A percentile compares a stretch with the other conserved stretches of the same genome.
Conservation (phyloP, 306 rosid genomes). For the Trifolium fragiferum region DNA sequence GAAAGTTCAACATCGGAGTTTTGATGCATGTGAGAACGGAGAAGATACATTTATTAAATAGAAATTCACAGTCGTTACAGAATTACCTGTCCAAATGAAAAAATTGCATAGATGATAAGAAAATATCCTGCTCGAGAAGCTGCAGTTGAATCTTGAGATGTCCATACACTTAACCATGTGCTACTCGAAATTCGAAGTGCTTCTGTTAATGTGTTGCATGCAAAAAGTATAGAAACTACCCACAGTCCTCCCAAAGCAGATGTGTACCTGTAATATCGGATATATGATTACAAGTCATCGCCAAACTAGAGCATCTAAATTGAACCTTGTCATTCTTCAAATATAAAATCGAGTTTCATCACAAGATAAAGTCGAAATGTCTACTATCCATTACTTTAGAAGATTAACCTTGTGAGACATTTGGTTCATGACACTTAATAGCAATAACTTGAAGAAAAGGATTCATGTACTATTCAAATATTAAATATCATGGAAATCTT, state of each 20-base stretch:
- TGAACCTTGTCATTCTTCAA: no score
- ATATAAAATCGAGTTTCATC: no score
- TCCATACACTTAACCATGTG: conserved; percentile 88
- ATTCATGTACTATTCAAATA: neutral
- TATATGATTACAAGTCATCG: conserved; percentile 22
- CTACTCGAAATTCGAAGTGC: conserved; percentile 80
- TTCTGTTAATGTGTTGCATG: conserved; percentile 67
- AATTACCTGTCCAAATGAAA: conserved; percentile 85
- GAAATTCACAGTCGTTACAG: conserved; percentile 4
- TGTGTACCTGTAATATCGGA: conserved; percentile 62
- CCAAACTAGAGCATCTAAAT: no score
- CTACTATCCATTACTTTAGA: no score
- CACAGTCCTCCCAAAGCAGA: conserved; percentile 84
- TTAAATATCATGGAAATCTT: conserved; percentile 19
- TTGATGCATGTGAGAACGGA: conserved; percentile 27
- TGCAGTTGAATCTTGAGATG: conserved; percentile 57
- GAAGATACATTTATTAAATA: conserved; percentile 29
- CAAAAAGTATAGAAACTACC: conserved; percentile 69
- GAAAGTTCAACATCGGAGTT: neutral
- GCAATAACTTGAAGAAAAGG: conserved; percentile 1
- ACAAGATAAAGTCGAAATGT: no score
- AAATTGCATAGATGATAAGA: conserved; percentile 66
- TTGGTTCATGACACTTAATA: neutral
- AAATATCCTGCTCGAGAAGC: conserved; percentile 63
- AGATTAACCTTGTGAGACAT: neutral